Base-by-base conservation (phyloP, 331 rosid species). In the Telfairia occidentalis region DNA sequence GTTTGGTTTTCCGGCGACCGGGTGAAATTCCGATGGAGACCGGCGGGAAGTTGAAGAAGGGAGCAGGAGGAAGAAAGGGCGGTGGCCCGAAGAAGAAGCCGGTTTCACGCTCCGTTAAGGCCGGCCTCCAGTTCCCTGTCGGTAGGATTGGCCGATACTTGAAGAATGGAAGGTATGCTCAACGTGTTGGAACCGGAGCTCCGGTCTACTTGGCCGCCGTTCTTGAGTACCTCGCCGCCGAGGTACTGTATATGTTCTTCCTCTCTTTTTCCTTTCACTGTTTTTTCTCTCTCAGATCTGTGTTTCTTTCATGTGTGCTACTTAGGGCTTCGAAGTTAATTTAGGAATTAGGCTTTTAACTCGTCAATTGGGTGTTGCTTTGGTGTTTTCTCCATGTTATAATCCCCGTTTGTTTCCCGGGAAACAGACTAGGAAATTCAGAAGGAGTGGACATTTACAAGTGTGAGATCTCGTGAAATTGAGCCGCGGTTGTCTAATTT, bases 31-130 rank as follows among this genome's bases (percentile, higher is more conserved):
- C 60, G 12, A 71, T 71, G 76, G 76, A 71, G 2, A 9, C 76
- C n/a, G 45, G 76, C 60, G 61, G 60, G 1, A 71, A 71, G 76
- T 71, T 71, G 45, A 71, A 71, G 45, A 71, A 71, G 46, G 76
- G 76, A 28, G 76, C 76, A 2, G 76, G 60, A 4, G 76, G 76
- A 3, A 71, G 76, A 49, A 71, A 71, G 76, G 76, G 76, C 46
- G 76, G 76, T 6, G 76, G 76, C 10, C 76, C 76, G 3, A 71
- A 71, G 60, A 71, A 71, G 76, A 71, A 71, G 60, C 76, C 76
- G 3, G 76, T 71, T 71, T 71, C 76, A 4, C 76, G 76, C 29
- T 71, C 76, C n/a, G 76, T 71, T 4, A 71, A 71, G 46, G 76
- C 76, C 12, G 76, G 76, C 29, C 76, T 71, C 23, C 76, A 71